Percentiles rank a stretch among this genome's conserved stretches.
Evolutionary conservation across 306 rosid genomes (phyloP).

Genomic region (Citrullus colocynthis): DNA sequence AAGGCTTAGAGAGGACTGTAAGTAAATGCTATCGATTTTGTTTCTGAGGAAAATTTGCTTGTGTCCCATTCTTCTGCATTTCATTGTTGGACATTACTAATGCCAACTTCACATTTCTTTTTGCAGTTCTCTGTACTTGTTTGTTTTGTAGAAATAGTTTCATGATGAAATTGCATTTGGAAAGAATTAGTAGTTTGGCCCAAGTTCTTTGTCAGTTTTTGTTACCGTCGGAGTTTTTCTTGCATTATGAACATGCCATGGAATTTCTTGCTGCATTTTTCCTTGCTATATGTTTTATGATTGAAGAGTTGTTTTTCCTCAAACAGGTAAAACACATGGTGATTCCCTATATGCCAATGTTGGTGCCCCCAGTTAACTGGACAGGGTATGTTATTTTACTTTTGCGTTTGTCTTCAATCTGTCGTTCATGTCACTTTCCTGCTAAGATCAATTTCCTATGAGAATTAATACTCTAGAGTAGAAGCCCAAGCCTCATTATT

Average conservation of each 20-base stretch:
- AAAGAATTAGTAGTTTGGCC: not conserved
- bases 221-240: not conserved
- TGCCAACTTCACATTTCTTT: not conserved
- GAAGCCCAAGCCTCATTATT: not conserved
- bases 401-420: conserved; percentile 2
- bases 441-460: conserved; percentile 6
- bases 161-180: not conserved
- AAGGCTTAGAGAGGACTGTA: conserved; percentile 78
- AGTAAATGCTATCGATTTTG: conserved; percentile 16
- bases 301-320: conserved; percentile 14
- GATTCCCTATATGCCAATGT: conserved; percentile 96
- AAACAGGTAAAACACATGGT: conserved; percentile 79
- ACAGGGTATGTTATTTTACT: conserved; percentile 53
- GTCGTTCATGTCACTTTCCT: not conserved
- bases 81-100: not conserved
- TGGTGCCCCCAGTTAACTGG: conserved; percentile 88
- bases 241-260: not conserved
- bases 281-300: not conserved
- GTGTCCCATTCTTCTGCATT: not conserved
- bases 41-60: not conserved
- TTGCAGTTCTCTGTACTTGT: not conserved
- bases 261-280: not conserved
- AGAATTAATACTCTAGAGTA: not conserved
- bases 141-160: not conserved
- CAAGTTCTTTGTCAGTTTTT: not conserved